These are phyloP conservation scores for Paecilomyces variotii DNA, from an alignment of 2,329 filamentous ascomycete species.

Conservation along the genomic window DNA sequence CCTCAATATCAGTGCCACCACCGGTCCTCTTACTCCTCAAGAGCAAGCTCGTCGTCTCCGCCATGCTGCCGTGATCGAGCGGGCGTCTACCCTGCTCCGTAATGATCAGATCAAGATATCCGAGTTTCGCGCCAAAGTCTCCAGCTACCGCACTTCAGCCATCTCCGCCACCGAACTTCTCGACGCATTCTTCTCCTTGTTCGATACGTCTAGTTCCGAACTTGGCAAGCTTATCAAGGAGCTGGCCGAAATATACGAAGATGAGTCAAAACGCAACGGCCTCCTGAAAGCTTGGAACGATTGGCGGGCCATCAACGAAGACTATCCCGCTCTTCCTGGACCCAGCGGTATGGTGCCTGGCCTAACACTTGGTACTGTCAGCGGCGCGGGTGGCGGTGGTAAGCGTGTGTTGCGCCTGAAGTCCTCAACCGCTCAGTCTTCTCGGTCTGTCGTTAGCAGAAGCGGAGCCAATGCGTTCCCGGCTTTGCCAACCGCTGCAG, in stretches of 20 bases:
- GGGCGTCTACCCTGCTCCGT: conserved; percentile 70
- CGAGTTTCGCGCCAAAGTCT: conserved; percentile 72
- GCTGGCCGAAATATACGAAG: conserved; percentile 85
- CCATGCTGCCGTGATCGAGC: conserved; percentile 77
- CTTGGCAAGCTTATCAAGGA: conserved; percentile 86
- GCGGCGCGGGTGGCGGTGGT: conserved; percentile 53
- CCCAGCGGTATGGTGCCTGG: conserved; percentile 59
- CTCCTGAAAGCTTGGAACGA: conserved; percentile 85
- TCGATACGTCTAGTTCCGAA: conserved; percentile 70
- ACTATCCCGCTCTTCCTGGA: conserved; percentile 82
- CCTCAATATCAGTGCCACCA: conserved; percentile 40
- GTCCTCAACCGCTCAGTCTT: conserved; percentile 61
- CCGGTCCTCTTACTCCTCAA: conserved; percentile 53
- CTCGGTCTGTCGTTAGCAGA: conserved; percentile 52
- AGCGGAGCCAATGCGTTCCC: conserved; percentile 48
- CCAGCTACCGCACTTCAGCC: conserved; percentile 63
- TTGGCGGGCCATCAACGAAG: conserved; percentile 92
- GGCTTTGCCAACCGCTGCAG: conserved; percentile 23
- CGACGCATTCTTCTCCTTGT: conserved; percentile 79
- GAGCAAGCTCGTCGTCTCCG: conserved; percentile 73
- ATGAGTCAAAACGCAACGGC: conserved; percentile 62
- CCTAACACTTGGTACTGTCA: conserved; percentile 35
- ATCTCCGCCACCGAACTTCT: conserved; percentile 69
- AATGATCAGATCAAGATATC: conserved; percentile 68
- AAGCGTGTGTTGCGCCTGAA: conserved; percentile 58